A percentile compares a stretch with the other conserved stretches of the same genome.
phyloP scores from a whole-genome alignment of 805 yeast genomes.

The Millerago galiae region DNA sequence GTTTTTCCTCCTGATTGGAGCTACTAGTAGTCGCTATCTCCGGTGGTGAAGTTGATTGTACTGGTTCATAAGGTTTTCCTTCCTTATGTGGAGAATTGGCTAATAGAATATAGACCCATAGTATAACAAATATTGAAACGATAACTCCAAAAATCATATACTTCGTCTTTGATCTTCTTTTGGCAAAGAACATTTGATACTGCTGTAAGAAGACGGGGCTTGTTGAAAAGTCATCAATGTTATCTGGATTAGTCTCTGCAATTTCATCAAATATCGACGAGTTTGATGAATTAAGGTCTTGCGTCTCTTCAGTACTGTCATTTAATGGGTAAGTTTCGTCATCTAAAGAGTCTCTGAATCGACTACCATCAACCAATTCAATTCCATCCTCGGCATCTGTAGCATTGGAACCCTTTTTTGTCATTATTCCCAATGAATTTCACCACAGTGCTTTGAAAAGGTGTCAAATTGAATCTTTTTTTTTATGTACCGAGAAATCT shows the following conservation, averaged over 20 bases:
- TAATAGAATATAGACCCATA: constrained; percentile 6
- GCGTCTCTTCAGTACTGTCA: neutral
- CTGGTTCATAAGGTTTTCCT: neutral
- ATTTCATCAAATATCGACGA: constrained; percentile 5
- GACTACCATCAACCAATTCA: neutral
- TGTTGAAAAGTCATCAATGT: neutral
- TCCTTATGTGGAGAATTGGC: neutral
- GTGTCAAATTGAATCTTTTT: neutral
- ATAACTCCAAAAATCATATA: neutral
- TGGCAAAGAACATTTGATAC: neutral
- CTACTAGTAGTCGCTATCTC: neutral
- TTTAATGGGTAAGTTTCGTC: neutral
- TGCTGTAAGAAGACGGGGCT: constrained; percentile 3
- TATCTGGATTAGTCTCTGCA: constrained; percentile 1
- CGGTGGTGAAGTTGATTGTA: neutral
- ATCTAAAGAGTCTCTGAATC: neutral
- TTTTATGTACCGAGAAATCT: neutral
- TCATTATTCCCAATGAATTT: neutral
- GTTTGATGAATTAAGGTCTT: constrained; percentile 1
- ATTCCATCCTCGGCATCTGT: neutral
- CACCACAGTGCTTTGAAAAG: neutral
- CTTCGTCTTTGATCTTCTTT: neutral
- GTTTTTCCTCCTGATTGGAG: neutral
- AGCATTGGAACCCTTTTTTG: neutral
- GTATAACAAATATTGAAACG: neutral